phyloP scores from a whole-genome alignment of 441 rosid species.

The Geranium incanum region DNA sequence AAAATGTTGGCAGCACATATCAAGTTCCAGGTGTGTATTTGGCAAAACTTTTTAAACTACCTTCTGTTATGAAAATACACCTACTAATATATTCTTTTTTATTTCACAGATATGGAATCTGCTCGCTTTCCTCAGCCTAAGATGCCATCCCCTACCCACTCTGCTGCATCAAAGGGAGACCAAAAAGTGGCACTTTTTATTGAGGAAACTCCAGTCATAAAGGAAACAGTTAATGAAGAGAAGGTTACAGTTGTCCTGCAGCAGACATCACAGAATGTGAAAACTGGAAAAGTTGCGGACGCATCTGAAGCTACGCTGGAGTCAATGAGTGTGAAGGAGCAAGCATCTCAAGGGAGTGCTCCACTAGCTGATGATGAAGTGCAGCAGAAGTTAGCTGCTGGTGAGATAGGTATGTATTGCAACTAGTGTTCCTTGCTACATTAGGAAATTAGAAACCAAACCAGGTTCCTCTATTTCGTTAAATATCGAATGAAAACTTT shows the following conservation, averaged over 20 bases:
- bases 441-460: not conserved
- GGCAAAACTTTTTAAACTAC: slow-evolving; percentile 5
- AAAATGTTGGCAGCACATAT: slow-evolving; percentile 72
- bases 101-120: slow-evolving; percentile 74
- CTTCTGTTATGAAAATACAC: not conserved
- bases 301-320: slow-evolving; percentile 73
- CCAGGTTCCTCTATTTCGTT: not conserved
- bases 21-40: slow-evolving; percentile 73
- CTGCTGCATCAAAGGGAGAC: slow-evolving; percentile 82
- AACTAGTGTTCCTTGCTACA: not conserved
- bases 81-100: slow-evolving; percentile 7
- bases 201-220: slow-evolving; percentile 32
- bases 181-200: slow-evolving; percentile 35
- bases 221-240: slow-evolving; percentile 32
- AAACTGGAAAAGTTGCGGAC: slow-evolving; percentile 40
- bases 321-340: slow-evolving; percentile 62
- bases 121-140: slow-evolving; percentile 73
- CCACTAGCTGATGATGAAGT: slow-evolving; percentile 73
- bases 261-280: slow-evolving; percentile 41
- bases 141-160: slow-evolving; percentile 68
- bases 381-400: slow-evolving; percentile 69
- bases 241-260: slow-evolving; percentile 41
- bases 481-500: not conserved
- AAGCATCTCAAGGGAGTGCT: slow-evolving; percentile 69
- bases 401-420: slow-evolving; percentile 61